Conservation (phyloP, 1,284 basidiomycete species). For the Ustilago curta region DNA sequence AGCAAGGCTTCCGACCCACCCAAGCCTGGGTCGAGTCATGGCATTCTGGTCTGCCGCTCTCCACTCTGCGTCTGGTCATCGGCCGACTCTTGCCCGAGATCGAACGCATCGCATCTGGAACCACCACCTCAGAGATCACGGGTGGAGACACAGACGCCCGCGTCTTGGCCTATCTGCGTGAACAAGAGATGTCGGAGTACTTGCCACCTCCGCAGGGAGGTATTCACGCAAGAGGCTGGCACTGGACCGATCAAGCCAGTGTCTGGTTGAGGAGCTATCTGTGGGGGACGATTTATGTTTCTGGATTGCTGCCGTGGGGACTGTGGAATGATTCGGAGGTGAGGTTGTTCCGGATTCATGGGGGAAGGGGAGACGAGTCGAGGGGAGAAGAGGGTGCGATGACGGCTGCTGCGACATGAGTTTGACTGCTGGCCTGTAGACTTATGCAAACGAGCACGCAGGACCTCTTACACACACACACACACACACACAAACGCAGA, state of each 20-base stretch:
- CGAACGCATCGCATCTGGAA: slow-evolving; percentile 51
- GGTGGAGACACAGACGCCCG: slow-evolving; percentile 54
- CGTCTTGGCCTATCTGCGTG: slow-evolving; percentile 58
- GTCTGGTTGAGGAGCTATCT: slow-evolving; percentile 64
- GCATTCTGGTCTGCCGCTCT: slow-evolving; percentile 47
- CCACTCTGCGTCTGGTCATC: slow-evolving; percentile 44
- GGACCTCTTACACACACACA: too few relatives aligned
- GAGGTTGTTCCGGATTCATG: slow-evolving; percentile 42
- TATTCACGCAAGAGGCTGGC: slow-evolving; percentile 47
- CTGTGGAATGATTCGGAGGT: slow-evolving; percentile 56
- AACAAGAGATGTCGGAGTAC: slow-evolving; percentile 45
- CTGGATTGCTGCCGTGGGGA: slow-evolving; percentile 45
- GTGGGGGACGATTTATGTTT: slow-evolving; percentile 63
- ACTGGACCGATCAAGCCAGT: slow-evolving; percentile 54
- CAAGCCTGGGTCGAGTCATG: slow-evolving; percentile 62
- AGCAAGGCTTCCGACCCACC: slow-evolving; percentile 59
- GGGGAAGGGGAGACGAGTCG: background rate
- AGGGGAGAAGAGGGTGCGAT: background rate
- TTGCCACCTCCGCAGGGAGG: slow-evolving; percentile 25
- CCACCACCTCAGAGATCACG: slow-evolving; percentile 24
- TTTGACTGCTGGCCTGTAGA: background rate
- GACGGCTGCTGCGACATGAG: background rate
- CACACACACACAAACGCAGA: background rate
- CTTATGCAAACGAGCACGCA: background rate
- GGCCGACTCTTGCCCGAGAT: slow-evolving; percentile 53